phyloP scores from a whole-genome alignment of 768 basidiomycete genomes.

The Russula sp. region DNA sequence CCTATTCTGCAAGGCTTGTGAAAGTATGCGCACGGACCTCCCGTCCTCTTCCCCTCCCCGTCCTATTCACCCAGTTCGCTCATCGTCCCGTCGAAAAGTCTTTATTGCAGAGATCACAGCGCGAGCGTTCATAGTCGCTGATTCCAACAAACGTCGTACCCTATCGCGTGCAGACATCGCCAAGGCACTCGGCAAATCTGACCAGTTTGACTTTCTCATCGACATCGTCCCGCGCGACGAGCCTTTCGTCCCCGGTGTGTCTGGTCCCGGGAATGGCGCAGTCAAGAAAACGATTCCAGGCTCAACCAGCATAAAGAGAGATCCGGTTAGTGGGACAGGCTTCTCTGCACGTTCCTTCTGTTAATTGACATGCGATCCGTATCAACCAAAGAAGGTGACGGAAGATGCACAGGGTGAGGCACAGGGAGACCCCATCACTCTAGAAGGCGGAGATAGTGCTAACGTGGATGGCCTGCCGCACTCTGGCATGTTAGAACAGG shows the following conservation, averaged over 20 bases:
- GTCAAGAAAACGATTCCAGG: constrained; percentile 17
- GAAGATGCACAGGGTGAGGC: constrained; percentile 19
- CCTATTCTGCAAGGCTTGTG: constrained; percentile 96
- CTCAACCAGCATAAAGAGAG: constrained; percentile 6
- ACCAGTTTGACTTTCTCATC: constrained; percentile 97
- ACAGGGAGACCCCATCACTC: constrained; percentile 17
- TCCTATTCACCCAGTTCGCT: background rate
- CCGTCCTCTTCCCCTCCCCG: background rate
- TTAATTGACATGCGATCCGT: background rate
- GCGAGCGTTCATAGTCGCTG: constrained; percentile 91
- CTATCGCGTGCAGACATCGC: constrained; percentile 91
- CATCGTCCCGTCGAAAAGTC: constrained; percentile 43
- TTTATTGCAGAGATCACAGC: constrained; percentile 97
- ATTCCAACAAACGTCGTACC: constrained; percentile 94
- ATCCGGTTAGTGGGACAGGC: constrained; percentile 5
- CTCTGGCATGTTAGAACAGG: constrained; percentile 21
- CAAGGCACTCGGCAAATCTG: constrained; percentile 84
- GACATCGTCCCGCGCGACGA: constrained; percentile 93
- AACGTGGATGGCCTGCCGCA: constrained; percentile 17
- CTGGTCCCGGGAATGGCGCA: constrained; percentile 14
- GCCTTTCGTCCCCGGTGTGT: constrained; percentile 26
- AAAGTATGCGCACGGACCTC: constrained; percentile 59
- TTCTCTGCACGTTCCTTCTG: background rate
- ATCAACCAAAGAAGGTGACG: background rate
- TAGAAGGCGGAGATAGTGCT: constrained; percentile 20